Base-by-base conservation (phyloP, 2,329 filamentous ascomycete genomes). In the Thielaviopsis euricoi region DNA sequence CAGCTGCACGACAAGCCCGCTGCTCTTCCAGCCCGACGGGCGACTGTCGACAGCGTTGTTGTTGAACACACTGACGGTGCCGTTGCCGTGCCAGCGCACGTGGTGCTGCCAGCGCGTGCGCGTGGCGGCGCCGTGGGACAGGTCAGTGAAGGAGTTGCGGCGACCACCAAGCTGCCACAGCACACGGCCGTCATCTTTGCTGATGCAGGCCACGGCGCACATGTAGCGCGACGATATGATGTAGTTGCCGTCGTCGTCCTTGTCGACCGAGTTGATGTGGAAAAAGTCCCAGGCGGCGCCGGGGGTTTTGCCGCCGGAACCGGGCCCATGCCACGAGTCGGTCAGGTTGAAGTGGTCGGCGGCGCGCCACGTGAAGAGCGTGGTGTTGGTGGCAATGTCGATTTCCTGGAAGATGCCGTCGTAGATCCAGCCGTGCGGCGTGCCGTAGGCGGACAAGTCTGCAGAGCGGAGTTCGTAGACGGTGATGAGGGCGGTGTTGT, bases 181-280 rank as follows among this genome's bases (percentile, higher is more conserved):
- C 19, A 79, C 68, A 23, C 67, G 67, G 33, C 77, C 77, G 7
- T 73, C 71, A 10, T 67, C 68, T 15, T 70, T 68, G 59, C 74
- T 72, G 62, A 82, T 72, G 55, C 72, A 73, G 33, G 69, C 69
- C 12, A 80, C 67, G 19, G 72, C 70, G 63, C 72, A 72, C 55
- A 72, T 70, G 63, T 79, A 71, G 1, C 77, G 73, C 0, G 73
- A 70, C 0, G 77, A 81, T n/a, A 82, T 69, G 12, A 81, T 65
- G 58, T 77, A 82, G 62, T 81, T 74, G 4, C 76, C 76, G 0
- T 70, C 62, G 0, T 66, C 62, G 56, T 74, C 73, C 63, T 79
- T 78, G 62, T 78, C 74, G 26, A 81, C 67, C 40, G 75, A 76
- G 66, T 80, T 79, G 66, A 81, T 74, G 64, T 80, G 77, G 64